Percentiles rank a stretch among this genome's conserved stretches.
phyloP scores from a whole-genome alignment of 2,329 filamentous ascomycete genomes.

The Hypomyces rosellus region DNA sequence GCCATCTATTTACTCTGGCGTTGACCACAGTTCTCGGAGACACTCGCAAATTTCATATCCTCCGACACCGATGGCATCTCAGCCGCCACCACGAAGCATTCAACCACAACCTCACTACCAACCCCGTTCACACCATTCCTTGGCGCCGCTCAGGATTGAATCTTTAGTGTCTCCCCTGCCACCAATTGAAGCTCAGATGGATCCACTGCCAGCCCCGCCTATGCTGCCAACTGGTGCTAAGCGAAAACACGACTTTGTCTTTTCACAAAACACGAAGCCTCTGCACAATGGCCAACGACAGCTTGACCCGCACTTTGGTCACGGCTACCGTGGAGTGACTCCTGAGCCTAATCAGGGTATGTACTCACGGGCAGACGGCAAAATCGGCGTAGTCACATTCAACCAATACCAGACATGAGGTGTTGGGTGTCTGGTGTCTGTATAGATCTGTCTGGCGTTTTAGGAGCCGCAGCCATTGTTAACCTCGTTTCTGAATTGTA shows the following conservation, averaged over 20 bases:
- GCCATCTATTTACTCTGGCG: slow-evolving; percentile 26
- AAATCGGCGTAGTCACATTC: slow-evolving; percentile 24
- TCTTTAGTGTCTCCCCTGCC: slow-evolving; percentile 29
- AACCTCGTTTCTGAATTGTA: not conserved
- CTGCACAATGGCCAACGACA: slow-evolving; percentile 34
- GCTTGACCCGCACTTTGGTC: slow-evolving; percentile 25
- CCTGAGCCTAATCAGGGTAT: slow-evolving; percentile 25
- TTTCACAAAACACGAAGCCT: slow-evolving; percentile 24
- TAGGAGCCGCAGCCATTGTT: not conserved
- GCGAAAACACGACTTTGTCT: slow-evolving; percentile 32
- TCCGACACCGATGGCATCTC: slow-evolving; percentile 21
- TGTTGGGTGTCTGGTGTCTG: not conserved
- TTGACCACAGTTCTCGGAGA: slow-evolving; percentile 22
- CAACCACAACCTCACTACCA: slow-evolving; percentile 11
- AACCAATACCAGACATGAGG: slow-evolving; percentile 20
- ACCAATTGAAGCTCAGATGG: slow-evolving; percentile 29
- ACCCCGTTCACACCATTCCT: slow-evolving; percentile 17
- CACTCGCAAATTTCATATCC: slow-evolving; percentile 26
- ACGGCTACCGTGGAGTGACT: slow-evolving; percentile 17
- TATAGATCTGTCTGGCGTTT: not conserved
- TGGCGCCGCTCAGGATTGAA: slow-evolving; percentile 33
- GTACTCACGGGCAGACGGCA: slow-evolving; percentile 31
- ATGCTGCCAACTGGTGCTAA: slow-evolving; percentile 26
- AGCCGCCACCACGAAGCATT: slow-evolving; percentile 17
- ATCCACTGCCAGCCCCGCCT: slow-evolving; percentile 21